phyloP scores from a whole-genome alignment of 2,329 filamentous ascomycete genomes.

The Chalara sp. region DNA sequence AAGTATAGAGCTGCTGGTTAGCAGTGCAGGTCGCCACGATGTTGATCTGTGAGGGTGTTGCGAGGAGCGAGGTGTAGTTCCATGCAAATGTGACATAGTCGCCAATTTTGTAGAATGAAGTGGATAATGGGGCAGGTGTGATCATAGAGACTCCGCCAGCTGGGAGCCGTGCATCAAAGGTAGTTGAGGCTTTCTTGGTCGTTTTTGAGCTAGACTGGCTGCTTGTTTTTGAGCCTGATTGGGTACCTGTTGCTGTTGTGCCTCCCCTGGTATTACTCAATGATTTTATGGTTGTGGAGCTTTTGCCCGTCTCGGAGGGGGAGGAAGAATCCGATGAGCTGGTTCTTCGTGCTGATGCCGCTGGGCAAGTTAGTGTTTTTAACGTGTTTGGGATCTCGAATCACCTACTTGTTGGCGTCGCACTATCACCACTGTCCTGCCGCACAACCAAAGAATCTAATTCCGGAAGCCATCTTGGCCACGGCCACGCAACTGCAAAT shows the following conservation, averaged over 20 bases:
- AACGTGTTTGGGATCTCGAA: too few species aligned
- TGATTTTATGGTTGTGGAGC: background rate
- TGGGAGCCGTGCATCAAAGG: constrained; percentile 38
- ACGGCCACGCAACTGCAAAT: constrained; percentile 38
- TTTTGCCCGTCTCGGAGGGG: background rate
- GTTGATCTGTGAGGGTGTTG: constrained; percentile 52
- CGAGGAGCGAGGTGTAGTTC: constrained; percentile 58
- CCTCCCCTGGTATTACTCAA: background rate
- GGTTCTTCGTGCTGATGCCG: too few species aligned
- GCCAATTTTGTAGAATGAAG: constrained; percentile 52
- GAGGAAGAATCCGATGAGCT: background rate
- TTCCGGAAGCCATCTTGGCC: constrained; percentile 50
- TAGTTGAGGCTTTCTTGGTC: constrained; percentile 11
- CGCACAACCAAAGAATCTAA: constrained; percentile 44
- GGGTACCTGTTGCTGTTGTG: constrained; percentile 1
- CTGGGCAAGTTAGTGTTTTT: too few species aligned
- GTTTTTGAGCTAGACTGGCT: constrained; percentile 1
- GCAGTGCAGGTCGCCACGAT: constrained; percentile 49
- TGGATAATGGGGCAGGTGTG: constrained; percentile 39
- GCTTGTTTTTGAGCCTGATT: constrained; percentile 1
- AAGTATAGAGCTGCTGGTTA: constrained; percentile 48
- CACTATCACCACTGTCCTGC: constrained; percentile 17
- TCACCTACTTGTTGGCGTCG: background rate
- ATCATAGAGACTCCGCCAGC: constrained; percentile 47
- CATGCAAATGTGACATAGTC: constrained; percentile 53